These are phyloP conservation scores for Xylariaceae sp. DNA, from an alignment of 2,329 filamentous ascomycete species.

Conservation along the genomic window DNA sequence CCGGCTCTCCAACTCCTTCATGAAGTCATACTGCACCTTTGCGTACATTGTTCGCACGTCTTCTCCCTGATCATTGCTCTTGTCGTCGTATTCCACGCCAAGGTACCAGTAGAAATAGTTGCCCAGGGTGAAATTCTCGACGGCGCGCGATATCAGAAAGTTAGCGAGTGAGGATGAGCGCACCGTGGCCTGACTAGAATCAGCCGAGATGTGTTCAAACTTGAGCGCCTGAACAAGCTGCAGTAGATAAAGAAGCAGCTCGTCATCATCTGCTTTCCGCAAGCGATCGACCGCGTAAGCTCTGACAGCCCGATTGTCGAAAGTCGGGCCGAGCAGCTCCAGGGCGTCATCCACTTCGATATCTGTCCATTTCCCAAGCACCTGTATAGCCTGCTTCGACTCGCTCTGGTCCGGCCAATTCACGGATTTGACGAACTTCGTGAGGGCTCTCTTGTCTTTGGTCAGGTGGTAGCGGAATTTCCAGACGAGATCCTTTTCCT, in stretches of 20 bases:
- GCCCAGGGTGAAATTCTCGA: constrained; percentile 80
- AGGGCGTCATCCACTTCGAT: constrained; percentile 96
- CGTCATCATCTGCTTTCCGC: constrained; percentile 85
- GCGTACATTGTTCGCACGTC: constrained; percentile 81
- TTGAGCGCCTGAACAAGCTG: constrained; percentile 95
- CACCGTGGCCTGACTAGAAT: constrained; percentile 52
- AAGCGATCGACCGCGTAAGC: constrained; percentile 90
- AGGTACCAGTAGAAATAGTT: constrained; percentile 98
- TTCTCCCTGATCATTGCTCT: constrained; percentile 64
- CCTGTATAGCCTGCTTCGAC: constrained; percentile 79
- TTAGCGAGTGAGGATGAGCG: constrained; percentile 74
- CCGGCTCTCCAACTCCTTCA: constrained; percentile 71
- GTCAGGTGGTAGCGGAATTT: constrained; percentile 94
- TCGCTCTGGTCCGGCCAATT: constrained; percentile 86
- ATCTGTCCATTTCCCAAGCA: constrained; percentile 88
- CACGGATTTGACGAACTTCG: constrained; percentile 96
- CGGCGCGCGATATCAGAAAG: constrained; percentile 83
- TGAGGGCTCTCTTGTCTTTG: constrained; percentile 83
- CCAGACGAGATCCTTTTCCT: constrained; percentile 96
- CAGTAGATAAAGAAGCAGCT: constrained; percentile 82
- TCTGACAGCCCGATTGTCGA: constrained; percentile 80
- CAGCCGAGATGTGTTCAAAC: constrained; percentile 69
- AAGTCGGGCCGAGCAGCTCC: constrained; percentile 85
- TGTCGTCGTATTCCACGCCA: constrained; percentile 93
- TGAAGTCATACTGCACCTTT: constrained; percentile 93